Base-by-base conservation (phyloP, 371 early-diverging fungal species). In the Mortierella sp. region DNA sequence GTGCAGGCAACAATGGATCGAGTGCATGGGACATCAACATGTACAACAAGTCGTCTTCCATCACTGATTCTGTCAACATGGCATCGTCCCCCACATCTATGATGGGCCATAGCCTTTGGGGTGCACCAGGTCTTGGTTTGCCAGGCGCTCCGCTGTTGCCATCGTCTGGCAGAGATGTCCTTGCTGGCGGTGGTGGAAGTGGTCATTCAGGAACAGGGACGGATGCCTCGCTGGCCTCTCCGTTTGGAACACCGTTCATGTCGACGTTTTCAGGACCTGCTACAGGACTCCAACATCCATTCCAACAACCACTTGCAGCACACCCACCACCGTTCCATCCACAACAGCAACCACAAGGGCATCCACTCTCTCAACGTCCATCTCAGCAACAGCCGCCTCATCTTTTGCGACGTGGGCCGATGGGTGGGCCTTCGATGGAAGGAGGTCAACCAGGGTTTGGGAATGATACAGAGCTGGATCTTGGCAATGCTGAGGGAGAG, bases 401-500 rank as follows among this genome's bases (percentile, higher is more conserved):
- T 21, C 26, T 72, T 19, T 37, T 37, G 37, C 37, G 37, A 3
- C 64, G 44, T 4, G 44, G 67, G 14, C 44, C 72, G 21, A 45
- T 57, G 12, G 60, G 61, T 12, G 58, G 57, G 7, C 60, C 62
- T 16, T 29, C 59, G 4, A 28, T 75, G 43, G 62, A 61, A n/a
- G 48, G 69, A 37, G 37, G 37, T 37, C 16, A 23, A 51, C 30
- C 57, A 68, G 28, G 65, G 68, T 15, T 68, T 68, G 60, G 59
- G 62, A 60, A 60, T 19, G 67, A 66, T 21, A 26, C 19, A 14
- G 80, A 79, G n/a, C 56, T 79, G 59, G 80, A 79, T 46, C 69
- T 77, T 55, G 79, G 68, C 28, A 73, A 79, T 45, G 70, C 66
- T 11, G 80, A 73, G 0, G 80, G 66, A 15, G 80, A 79, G 52